Evolutionary conservation across 768 basidiomycete species (phyloP).

Genomic region (Leccinum barrowsii): DNA sequence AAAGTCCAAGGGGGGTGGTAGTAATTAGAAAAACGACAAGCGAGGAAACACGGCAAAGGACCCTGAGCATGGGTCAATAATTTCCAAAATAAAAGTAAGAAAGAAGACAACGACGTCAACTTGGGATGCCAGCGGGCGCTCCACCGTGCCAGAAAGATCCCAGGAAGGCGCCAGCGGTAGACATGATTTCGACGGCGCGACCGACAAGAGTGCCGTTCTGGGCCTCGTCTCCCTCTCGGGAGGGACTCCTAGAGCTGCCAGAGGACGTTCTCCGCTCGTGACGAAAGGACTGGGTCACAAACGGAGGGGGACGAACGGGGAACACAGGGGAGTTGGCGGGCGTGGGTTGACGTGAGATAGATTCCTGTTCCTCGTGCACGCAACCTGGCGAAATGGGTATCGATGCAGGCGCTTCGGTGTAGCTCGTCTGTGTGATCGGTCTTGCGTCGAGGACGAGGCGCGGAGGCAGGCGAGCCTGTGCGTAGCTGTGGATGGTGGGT

Average conservation of each 20-base stretch:
- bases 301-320: conserved; percentile 24
- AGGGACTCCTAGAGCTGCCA: conserved; percentile 24
- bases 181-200: conserved; percentile 75
- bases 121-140: conserved; percentile 15
- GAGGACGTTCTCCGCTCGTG: conserved; percentile 20
- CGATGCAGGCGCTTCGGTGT: conserved; percentile 15
- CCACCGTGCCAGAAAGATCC: conserved; percentile 54
- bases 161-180: conserved; percentile 72
- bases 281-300: conserved; percentile 6
- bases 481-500: conserved; percentile 1
- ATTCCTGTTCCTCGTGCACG: conserved; percentile 34
- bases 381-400: conserved; percentile 24
- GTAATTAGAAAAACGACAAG: conserved; percentile 16
- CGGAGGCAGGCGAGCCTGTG: conserved; percentile 19
- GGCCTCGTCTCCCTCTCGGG: conserved; percentile 24
- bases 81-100: conserved; percentile 33
- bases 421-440: conserved; percentile 26
- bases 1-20: conserved; percentile 29
- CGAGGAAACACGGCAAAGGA: background rate
- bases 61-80: conserved; percentile 26
- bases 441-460: conserved; percentile 29
- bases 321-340: conserved; percentile 61
- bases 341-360: conserved; percentile 46
- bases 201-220: conserved; percentile 47
- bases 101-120: conserved; percentile 14